Conservation (phyloP, 108 stramenopile species). For the Phaeodactylum tricornutum region DNA sequence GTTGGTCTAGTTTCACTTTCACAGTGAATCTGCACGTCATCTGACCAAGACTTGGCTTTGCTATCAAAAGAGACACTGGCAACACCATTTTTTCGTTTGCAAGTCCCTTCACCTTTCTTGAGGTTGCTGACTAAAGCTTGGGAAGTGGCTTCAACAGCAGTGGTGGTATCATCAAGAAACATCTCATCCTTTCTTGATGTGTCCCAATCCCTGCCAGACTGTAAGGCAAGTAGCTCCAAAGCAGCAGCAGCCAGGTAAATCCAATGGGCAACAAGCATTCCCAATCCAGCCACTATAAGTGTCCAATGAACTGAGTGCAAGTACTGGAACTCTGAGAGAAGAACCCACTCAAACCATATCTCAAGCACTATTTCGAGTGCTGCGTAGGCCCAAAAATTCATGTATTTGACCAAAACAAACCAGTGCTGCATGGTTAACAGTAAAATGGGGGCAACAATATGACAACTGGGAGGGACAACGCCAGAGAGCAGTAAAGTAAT, state of each 20-base stretch:
- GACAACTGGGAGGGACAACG: not conserved
- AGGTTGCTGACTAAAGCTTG: too few species aligned
- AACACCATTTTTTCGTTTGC: too few species aligned
- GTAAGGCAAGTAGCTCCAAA: not conserved
- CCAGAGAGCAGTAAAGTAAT: not conserved
- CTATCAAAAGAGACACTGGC: too few species aligned
- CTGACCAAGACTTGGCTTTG: too few species aligned
- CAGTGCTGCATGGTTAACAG: constrained; percentile 7
- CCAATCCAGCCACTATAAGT: not conserved
- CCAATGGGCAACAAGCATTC: not conserved
- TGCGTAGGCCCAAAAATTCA: not conserved
- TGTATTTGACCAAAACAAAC: constrained; percentile 4
- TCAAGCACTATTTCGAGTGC: not conserved
- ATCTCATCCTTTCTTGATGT: too few species aligned
- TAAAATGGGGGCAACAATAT: not conserved
- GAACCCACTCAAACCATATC: constrained; percentile 3
- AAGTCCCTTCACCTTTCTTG: too few species aligned
- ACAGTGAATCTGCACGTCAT: too few species aligned
- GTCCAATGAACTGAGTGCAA: not conserved
- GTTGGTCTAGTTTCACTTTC: too few species aligned
- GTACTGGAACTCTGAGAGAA: not conserved
- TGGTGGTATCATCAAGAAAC: too few species aligned
- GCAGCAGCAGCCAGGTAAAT: not conserved
- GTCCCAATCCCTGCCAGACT: too few species aligned
- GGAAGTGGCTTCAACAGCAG: too few species aligned